Percentiles rank a stretch among this genome's conserved stretches.
Conservation (phyloP, 257 asterid genomes). For the Solanum chilense region DNA sequence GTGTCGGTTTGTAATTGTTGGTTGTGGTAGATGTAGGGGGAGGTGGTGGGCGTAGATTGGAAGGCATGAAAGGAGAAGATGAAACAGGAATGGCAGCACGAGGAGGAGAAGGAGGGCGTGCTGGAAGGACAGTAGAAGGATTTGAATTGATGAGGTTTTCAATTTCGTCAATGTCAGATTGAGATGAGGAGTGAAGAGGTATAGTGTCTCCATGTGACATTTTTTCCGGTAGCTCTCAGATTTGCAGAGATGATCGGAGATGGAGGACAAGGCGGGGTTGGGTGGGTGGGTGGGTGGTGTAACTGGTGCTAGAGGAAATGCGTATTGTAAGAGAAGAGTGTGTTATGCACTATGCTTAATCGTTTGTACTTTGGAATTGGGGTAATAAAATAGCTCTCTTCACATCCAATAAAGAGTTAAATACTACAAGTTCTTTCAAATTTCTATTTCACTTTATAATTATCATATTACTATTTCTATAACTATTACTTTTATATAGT, state of each 20-base stretch:
- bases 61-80: slow-evolving; percentile 40
- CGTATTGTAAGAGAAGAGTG: too few relatives aligned
- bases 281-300: background rate
- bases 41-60: slow-evolving; percentile 37
- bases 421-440: too few relatives aligned
- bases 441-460: too few relatives aligned
- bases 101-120: slow-evolving; percentile 78
- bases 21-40: slow-evolving; percentile 18
- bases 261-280: background rate
- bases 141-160: slow-evolving; percentile 74
- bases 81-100: slow-evolving; percentile 69
- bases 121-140: slow-evolving; percentile 63
- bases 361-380: too few relatives aligned
- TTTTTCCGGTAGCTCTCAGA: background rate
- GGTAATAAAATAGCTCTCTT: too few relatives aligned
- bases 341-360: too few relatives aligned
- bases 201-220: slow-evolving; percentile 69
- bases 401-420: too few relatives aligned
- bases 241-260: background rate
- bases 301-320: too few relatives aligned
- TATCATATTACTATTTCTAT: too few relatives aligned
- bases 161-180: slow-evolving; percentile 98
- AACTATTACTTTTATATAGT: too few relatives aligned
- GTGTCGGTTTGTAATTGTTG: background rate
- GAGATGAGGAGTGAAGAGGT: slow-evolving; percentile 76